Percentiles rank a stretch among this genome's conserved stretches.
Conservation (phyloP, 2,329 filamentous ascomycete species). For the Incumbomyces lentus region DNA sequence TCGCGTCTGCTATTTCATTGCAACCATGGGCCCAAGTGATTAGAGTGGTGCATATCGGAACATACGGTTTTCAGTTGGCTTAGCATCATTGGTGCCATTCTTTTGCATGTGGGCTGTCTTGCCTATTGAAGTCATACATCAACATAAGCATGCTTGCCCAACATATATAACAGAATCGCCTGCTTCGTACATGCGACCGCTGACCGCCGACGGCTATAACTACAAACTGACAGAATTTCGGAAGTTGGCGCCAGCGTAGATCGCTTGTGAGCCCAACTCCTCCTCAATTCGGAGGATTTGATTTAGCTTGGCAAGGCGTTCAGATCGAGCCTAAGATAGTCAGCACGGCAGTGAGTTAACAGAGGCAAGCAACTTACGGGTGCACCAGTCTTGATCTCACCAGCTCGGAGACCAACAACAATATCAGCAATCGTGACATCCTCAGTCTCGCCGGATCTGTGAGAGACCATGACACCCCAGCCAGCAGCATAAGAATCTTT, state of each 20-base stretch:
- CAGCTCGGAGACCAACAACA: conserved; percentile 87
- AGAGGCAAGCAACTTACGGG: conserved; percentile 36
- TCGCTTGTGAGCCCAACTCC: conserved; percentile 82
- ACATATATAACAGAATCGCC: too few relatives aligned
- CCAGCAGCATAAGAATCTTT: conserved; percentile 93
- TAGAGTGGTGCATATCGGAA: too few relatives aligned
- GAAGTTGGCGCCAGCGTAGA: conserved; percentile 91
- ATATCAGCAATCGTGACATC: conserved; percentile 99
- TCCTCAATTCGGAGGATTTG: conserved; percentile 99
- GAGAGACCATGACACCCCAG: conserved; percentile 99
- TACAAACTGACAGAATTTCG: conserved; percentile 82
- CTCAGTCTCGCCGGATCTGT: conserved; percentile 98
- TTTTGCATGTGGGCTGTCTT: too few relatives aligned
- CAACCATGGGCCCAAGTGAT: too few relatives aligned
- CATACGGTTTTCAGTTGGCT: too few relatives aligned
- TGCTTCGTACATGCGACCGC: too few relatives aligned
- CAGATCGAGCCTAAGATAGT: conserved; percentile 57
- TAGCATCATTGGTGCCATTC: too few relatives aligned
- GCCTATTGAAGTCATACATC: too few relatives aligned
- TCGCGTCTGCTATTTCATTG: too few relatives aligned
- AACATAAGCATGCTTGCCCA: too few relatives aligned
- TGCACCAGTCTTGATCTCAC: conserved; percentile 98
- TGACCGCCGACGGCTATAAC: conserved; percentile 20
- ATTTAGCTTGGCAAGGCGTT: conserved; percentile 99
- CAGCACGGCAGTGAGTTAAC: neutral